These are phyloP conservation scores for Aspergillus transmontanensis DNA, from an alignment of 2,329 filamentous ascomycete genomes.

Conservation along the genomic window DNA sequence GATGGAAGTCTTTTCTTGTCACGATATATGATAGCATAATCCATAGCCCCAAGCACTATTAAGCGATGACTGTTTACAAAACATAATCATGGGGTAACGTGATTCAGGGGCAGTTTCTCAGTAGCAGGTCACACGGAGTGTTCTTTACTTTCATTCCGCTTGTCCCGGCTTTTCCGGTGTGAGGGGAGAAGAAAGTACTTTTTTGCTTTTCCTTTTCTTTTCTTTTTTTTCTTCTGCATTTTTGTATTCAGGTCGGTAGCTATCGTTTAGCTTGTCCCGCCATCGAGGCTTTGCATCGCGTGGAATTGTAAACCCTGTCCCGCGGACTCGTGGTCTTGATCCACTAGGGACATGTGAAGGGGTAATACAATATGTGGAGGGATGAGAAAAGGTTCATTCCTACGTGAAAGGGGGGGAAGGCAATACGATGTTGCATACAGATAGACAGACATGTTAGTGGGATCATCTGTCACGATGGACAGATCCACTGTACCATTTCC, in stretches of 20 bases:
- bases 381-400: background rate
- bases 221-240: too few species aligned
- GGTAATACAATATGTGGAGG: background rate
- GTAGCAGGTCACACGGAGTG: background rate
- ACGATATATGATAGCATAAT: background rate
- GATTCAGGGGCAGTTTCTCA: background rate
- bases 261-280: background rate
- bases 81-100: background rate
- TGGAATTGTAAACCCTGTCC: conserved; percentile 8
- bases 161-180: background rate
- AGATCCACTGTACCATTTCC: conserved; percentile 2
- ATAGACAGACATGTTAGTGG: background rate
- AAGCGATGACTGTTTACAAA: background rate
- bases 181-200: background rate
- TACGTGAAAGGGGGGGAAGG: background rate
- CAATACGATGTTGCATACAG: background rate
- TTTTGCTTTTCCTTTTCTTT: background rate
- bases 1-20: background rate
- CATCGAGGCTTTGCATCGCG: conserved; percentile 4
- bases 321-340: conserved; percentile 5
- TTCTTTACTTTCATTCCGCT: background rate
- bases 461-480: conserved; percentile 6
- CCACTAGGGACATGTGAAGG: conserved; percentile 7
- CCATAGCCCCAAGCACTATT: background rate
- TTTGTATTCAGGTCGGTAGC: background rate